phyloP scores from a whole-genome alignment of 2,329 filamentous ascomycete genomes.

The Ophiostoma populinum region DNA sequence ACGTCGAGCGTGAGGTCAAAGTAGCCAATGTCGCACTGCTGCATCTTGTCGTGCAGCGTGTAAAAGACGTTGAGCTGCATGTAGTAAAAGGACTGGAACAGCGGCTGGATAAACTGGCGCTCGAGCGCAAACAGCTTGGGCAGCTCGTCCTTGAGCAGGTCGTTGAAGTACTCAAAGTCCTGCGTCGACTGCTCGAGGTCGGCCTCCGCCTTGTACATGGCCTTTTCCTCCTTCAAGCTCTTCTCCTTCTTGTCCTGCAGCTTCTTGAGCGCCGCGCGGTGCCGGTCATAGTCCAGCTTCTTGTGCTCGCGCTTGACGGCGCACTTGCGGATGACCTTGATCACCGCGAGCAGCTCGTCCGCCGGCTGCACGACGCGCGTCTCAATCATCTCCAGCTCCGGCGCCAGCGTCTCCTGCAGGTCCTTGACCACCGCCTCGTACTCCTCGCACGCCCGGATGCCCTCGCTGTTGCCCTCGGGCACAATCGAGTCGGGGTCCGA shows the following conservation, averaged over 20 bases:
- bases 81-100: slow-evolving; percentile 99
- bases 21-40: slow-evolving; percentile 90
- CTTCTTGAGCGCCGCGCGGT: slow-evolving; percentile 71
- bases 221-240: slow-evolving; percentile 90
- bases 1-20: slow-evolving; percentile 86
- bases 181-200: slow-evolving; percentile 84
- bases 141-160: slow-evolving; percentile 87
- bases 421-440: slow-evolving; percentile 86
- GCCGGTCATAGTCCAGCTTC: slow-evolving; percentile 88
- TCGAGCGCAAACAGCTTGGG: slow-evolving; percentile 83
- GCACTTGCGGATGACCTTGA: slow-evolving; percentile 87
- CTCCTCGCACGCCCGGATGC: slow-evolving; percentile 88
- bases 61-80: slow-evolving; percentile 99
- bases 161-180: slow-evolving; percentile 97
- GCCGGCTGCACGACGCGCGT: slow-evolving; percentile 78
- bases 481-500: slow-evolving; percentile 78
- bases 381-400: slow-evolving; percentile 97
- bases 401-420: slow-evolving; percentile 69
- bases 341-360: slow-evolving; percentile 81
- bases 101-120: slow-evolving; percentile 82
- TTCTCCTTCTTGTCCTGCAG: slow-evolving; percentile 96
- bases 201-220: slow-evolving; percentile 85
- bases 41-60: slow-evolving; percentile 95
- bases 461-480: slow-evolving; percentile 75
- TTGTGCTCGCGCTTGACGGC: slow-evolving; percentile 89